phyloP scores from a whole-genome alignment of 2,329 filamentous ascomycete species.

The Seiridium cupressi region DNA sequence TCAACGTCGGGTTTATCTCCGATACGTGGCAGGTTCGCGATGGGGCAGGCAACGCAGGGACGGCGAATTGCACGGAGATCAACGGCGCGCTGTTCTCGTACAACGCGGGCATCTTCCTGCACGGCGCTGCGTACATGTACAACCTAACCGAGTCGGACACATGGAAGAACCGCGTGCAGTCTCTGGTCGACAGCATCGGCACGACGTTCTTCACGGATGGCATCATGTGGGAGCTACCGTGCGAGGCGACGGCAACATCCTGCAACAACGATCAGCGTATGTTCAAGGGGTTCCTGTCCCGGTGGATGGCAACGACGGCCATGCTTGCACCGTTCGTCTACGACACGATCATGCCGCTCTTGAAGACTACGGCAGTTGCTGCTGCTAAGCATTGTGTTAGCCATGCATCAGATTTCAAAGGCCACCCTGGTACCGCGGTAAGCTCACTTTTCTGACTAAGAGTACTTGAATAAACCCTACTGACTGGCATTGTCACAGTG shows the following conservation, averaged over 20 bases:
- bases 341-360: slow-evolving; percentile 20
- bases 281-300: slow-evolving; percentile 42
- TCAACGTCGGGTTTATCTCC: slow-evolving; percentile 54
- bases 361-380: slow-evolving; percentile 34
- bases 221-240: slow-evolving; percentile 57
- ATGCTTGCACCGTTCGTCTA: slow-evolving; percentile 21
- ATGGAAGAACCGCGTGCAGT: slow-evolving; percentile 44
- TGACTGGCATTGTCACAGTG: slow-evolving; percentile 31
- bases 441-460: background rate
- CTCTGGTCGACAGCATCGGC: slow-evolving; percentile 37
- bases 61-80: slow-evolving; percentile 25
- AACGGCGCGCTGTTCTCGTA: slow-evolving; percentile 27
- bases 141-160: slow-evolving; percentile 35
- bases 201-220: slow-evolving; percentile 43
- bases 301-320: slow-evolving; percentile 42
- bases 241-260: slow-evolving; percentile 38
- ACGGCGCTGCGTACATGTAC: slow-evolving; percentile 36
- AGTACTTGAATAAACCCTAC: background rate
- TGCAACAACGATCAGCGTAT: slow-evolving; percentile 33
- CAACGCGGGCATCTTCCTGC: slow-evolving; percentile 28
- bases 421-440: slow-evolving; percentile 29
- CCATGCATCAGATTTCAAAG: slow-evolving; percentile 14
- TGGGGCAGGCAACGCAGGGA: slow-evolving; percentile 40
- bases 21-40: slow-evolving; percentile 54
- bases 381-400: slow-evolving; percentile 28